Evolutionary conservation across 2,329 filamentous ascomycete species (phyloP).

Genomic region (Magnaporthiopsis rhizophila): DNA sequence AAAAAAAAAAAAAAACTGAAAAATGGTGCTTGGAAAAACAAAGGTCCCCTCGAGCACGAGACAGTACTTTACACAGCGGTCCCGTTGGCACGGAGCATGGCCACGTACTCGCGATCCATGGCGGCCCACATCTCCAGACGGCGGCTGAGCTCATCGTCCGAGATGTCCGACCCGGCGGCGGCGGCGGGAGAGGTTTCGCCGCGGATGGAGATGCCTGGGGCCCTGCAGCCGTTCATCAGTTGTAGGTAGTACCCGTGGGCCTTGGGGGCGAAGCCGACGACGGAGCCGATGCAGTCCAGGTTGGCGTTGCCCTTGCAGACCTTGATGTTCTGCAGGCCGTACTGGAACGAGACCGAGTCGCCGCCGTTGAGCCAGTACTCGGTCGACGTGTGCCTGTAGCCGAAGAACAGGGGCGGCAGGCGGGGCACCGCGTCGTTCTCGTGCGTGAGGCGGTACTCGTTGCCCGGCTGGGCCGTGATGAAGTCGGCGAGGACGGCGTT

Average conservation of each 20-base stretch:
- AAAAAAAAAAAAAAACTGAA: neutral
- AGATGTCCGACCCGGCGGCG: constrained; percentile 11
- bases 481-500: constrained; percentile 46
- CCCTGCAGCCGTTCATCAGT: constrained; percentile 31
- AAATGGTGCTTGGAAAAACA: neutral
- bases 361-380: constrained; percentile 56
- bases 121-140: constrained; percentile 2
- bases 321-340: constrained; percentile 30
- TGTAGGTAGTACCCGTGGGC: constrained; percentile 44
- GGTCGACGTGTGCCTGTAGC: constrained; percentile 59
- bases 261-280: constrained; percentile 32
- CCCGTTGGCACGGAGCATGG: neutral
- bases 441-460: constrained; percentile 59
- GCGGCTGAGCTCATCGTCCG: constrained; percentile 28
- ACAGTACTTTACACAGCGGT: neutral
- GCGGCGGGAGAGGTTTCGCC: neutral
- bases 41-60: neutral
- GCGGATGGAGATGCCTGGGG: constrained; percentile 18
- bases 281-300: constrained; percentile 39
- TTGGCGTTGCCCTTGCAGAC: constrained; percentile 42
- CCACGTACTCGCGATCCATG: constrained; percentile 7
- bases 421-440: constrained; percentile 58
- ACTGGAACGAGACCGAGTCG: constrained; percentile 23
- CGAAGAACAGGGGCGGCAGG: constrained; percentile 52
- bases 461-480: constrained; percentile 42